Conservation (phyloP, 306 rosid genomes). For the Argentina anserina region DNA sequence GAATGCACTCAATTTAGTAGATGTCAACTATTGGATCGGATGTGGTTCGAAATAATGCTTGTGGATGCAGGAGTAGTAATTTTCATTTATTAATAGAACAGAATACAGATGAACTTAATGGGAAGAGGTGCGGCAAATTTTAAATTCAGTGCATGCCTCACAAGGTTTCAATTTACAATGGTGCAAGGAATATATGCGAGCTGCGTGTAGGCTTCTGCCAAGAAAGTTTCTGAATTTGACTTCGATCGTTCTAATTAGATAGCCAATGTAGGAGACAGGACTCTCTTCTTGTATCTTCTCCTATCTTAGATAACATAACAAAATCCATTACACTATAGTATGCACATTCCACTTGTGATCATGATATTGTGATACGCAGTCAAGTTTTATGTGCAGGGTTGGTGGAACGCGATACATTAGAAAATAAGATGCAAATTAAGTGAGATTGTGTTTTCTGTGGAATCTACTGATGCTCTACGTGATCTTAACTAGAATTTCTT, state of each 20-base stretch:
- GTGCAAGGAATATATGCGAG: not conserved
- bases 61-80: not conserved
- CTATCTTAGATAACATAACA: not conserved
- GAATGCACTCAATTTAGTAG: not conserved
- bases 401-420: not conserved
- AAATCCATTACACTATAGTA: not conserved
- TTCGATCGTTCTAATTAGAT: not conserved
- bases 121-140: not conserved
- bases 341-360: not conserved
- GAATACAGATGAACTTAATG: not conserved
- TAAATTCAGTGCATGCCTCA: not conserved
- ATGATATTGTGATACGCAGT: not conserved
- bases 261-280: not conserved
- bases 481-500: not conserved
- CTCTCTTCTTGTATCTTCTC: not conserved
- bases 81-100: not conserved
- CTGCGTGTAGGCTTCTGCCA: not conserved
- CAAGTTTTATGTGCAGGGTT: not conserved
- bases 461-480: not conserved
- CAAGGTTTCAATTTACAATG: not conserved
- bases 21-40: not conserved
- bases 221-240: not conserved
- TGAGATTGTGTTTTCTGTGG: not conserved
- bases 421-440: not conserved
- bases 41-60: not conserved